Percentiles rank a stretch among this genome's conserved stretches.
phyloP scores from a whole-genome alignment of 2,329 filamentous ascomycete genomes.

The Verticillium longisporum region DNA sequence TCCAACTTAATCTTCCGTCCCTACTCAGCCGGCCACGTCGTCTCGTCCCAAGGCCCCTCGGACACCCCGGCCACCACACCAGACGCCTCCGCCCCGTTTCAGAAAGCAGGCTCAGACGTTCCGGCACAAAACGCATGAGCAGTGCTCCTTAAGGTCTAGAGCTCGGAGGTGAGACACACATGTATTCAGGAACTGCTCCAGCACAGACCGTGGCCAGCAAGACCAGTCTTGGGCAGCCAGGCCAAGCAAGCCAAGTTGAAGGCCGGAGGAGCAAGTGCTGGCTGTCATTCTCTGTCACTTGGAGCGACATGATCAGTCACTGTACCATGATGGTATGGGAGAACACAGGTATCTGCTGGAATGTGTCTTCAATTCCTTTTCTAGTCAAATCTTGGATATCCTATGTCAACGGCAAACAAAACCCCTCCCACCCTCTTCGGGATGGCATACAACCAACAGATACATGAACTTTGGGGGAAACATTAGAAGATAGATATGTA shows the following conservation, averaged over 20 bases:
- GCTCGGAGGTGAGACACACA: neutral
- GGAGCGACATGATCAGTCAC: neutral
- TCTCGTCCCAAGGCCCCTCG: too few relatives aligned
- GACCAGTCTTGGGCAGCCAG: neutral
- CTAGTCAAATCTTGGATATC: conserved; percentile 10
- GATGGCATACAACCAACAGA: neutral
- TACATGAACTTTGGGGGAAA: conserved; percentile 11
- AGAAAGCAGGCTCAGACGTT: neutral
- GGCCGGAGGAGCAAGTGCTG: neutral
- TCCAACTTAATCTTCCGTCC: neutral
- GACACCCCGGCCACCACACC: neutral
- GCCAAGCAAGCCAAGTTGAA: neutral
- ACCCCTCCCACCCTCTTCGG: conserved; percentile 5
- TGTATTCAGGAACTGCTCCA: neutral
- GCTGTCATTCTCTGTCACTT: neutral
- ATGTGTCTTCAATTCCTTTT: conserved; percentile 12
- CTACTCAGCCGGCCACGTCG: too few relatives aligned
- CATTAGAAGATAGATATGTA: conserved; percentile 14
- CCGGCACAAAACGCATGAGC: neutral
- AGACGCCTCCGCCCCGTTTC: neutral
- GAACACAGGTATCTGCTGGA: conserved; percentile 9
- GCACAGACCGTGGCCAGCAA: neutral
- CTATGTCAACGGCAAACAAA: conserved; percentile 5
- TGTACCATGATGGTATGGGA: neutral
- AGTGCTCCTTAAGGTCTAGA: neutral